Conservation (phyloP, 345 rosid species). For the Kernera saxatilis region DNA sequence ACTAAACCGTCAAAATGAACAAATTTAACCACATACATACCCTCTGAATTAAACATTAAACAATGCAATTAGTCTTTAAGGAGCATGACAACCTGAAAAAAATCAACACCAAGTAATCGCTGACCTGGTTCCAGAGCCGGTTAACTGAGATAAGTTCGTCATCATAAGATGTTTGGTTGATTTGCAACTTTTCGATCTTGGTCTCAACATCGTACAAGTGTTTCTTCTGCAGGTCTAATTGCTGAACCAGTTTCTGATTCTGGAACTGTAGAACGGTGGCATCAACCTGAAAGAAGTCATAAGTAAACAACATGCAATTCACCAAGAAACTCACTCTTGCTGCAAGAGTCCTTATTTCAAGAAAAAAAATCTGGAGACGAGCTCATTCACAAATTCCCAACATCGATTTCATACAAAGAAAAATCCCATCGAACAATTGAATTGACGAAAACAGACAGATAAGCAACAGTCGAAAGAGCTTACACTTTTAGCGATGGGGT, state of each 20-base stretch:
- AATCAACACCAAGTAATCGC: not conserved
- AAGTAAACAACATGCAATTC: not conserved
- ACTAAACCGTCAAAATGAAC: slow-evolving; percentile 40
- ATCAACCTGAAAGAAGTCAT: slow-evolving; percentile 45
- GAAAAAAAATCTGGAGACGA: not conserved
- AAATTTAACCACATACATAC: not conserved
- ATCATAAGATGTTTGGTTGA: slow-evolving; percentile 62
- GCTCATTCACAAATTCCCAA: not conserved
- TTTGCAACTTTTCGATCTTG: slow-evolving; percentile 48
- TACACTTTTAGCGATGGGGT: slow-evolving; percentile 42
- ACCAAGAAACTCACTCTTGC: not conserved
- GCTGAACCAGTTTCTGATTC: slow-evolving; percentile 84
- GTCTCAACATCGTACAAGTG: slow-evolving; percentile 60
- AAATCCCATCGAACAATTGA: not conserved
- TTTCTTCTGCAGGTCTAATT: slow-evolving; percentile 66
- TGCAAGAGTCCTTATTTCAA: not conserved
- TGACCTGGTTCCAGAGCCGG: slow-evolving; percentile 64
- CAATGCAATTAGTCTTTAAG: not conserved
- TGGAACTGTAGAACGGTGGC: slow-evolving; percentile 71
- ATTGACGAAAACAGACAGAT: not conserved
- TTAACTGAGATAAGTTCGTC: slow-evolving; percentile 52
- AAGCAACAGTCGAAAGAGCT: not conserved
- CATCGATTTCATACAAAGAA: not conserved
- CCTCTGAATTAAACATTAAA: not conserved
- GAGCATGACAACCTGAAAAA: not conserved